A percentile compares a stretch with the other conserved stretches of the same genome.
Evolutionary conservation across 495 filamentous ascomycete genomes (phyloP).

Genomic region (Oidiodendron maius): DNA sequence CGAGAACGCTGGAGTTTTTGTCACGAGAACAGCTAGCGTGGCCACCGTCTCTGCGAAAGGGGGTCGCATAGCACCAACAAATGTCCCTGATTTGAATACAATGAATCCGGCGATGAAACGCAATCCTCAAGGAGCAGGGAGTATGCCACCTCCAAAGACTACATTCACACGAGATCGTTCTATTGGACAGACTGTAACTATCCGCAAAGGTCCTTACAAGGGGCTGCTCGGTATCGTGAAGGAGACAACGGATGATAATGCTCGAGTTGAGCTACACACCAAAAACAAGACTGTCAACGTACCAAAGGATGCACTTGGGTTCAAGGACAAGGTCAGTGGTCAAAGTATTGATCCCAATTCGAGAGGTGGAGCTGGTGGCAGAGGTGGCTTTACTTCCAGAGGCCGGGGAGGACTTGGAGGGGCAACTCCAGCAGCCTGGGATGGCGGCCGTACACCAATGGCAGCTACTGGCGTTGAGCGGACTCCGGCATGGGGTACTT

Average conservation of each 20-base stretch:
- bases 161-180: constrained; percentile 75
- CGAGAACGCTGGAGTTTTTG: constrained; percentile 87
- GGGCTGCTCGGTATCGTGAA: constrained; percentile 92
- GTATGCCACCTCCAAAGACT: constrained; percentile 71
- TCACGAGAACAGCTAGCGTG: constrained; percentile 79
- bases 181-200: constrained; percentile 83
- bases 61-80: constrained; percentile 50
- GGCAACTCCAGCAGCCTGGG: constrained; percentile 26
- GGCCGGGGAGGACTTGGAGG: constrained; percentile 29
- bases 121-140: constrained; percentile 39
- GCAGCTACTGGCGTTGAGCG: constrained; percentile 51
- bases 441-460: constrained; percentile 67
- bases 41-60: constrained; percentile 88
- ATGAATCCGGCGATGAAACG: constrained; percentile 89
- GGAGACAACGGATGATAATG: constrained; percentile 77
- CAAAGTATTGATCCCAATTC: constrained; percentile 62
- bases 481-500: constrained; percentile 64
- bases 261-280: constrained; percentile 86
- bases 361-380: constrained; percentile 41
- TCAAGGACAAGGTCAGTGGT: constrained; percentile 80
- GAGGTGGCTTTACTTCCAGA: constrained; percentile 31
- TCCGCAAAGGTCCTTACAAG: constrained; percentile 81
- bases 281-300: constrained; percentile 84
- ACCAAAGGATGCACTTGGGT: constrained; percentile 65
- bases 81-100: constrained; percentile 69